These are phyloP conservation scores for Balakata baccata DNA, from an alignment of 345 rosid genomes.

Conservation along the genomic window DNA sequence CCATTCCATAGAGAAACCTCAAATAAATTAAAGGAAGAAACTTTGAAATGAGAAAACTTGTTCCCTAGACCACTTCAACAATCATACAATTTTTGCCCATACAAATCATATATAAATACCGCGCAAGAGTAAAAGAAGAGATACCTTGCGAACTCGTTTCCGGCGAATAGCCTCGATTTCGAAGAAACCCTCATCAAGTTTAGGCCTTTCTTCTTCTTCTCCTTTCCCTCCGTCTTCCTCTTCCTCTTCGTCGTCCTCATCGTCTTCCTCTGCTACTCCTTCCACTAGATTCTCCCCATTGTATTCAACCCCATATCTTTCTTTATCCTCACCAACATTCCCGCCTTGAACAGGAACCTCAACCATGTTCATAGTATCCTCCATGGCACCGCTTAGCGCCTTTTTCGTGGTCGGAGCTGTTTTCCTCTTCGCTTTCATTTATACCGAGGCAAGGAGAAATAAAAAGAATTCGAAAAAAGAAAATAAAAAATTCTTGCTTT, in stretches of 20 bases:
- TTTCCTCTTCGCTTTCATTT: slow-evolving; percentile 15
- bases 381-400: background rate
- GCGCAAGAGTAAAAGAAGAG: background rate
- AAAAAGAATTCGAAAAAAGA: background rate
- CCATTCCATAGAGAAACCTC: background rate
- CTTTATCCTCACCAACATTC: background rate
- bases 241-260: slow-evolving; percentile 29
- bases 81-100: background rate
- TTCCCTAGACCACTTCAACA: background rate
- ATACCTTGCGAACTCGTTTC: slow-evolving; percentile 81
- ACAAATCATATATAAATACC: background rate
- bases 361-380: background rate
- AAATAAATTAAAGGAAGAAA: background rate
- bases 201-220: slow-evolving; percentile 53
- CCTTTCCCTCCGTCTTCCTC: slow-evolving; percentile 30
- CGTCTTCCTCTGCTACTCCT: slow-evolving; percentile 5
- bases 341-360: slow-evolving; percentile 5
- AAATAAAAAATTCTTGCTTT: background rate
- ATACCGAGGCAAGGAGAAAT: background rate
- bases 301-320: background rate
- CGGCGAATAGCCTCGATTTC: slow-evolving; percentile 98
- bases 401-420: background rate
- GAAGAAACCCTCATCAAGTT: slow-evolving; percentile 82
- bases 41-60: background rate
- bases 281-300: slow-evolving; percentile 17